A percentile compares a stretch with the other conserved stretches of the same genome.
phyloP scores from a whole-genome alignment of 148 eudicot genomes.

The Vaccinium corymbosum region DNA sequence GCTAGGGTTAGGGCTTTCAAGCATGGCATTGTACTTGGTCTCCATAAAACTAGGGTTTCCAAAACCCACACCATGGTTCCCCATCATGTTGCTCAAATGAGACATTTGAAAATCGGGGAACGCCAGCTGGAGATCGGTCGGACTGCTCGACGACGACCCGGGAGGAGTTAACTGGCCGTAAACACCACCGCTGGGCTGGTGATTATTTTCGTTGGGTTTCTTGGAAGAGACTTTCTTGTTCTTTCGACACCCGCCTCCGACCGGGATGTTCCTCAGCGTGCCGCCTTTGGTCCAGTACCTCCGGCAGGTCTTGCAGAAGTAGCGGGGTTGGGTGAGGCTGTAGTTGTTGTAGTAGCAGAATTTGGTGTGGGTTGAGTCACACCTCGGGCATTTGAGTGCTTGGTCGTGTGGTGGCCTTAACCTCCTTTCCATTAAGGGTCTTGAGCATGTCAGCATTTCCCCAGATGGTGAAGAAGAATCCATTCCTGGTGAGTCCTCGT shows the following conservation, averaged over 20 bases:
- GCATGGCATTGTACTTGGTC: conserved; percentile 21
- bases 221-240: conserved; percentile 25
- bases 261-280: conserved; percentile 21
- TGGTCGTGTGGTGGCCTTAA: conserved; percentile 12
- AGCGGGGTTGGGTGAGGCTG: conserved; percentile 28
- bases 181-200: neutral
- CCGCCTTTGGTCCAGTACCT: conserved; percentile 31
- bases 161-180: neutral
- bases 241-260: conserved; percentile 26
- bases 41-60: conserved; percentile 34
- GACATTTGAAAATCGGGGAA: conserved; percentile 53
- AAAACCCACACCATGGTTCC: conserved; percentile 9
- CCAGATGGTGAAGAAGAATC: conserved; percentile 53
- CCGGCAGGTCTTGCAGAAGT: conserved; percentile 32
- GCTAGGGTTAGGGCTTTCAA: conserved; percentile 25
- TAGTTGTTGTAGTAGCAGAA: conserved; percentile 30
- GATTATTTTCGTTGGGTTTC: conserved; percentile 4
- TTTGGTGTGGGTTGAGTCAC: conserved; percentile 25
- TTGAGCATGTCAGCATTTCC: conserved; percentile 63
- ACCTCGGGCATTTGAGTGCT: conserved; percentile 25
- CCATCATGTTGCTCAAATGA: conserved; percentile 33
- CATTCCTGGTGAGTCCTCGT: conserved; percentile 26
- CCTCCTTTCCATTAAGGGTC: conserved; percentile 60
- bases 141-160: conserved; percentile 20
- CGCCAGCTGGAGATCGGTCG: conserved; percentile 49